Conservation (phyloP, 2,329 filamentous ascomycete species). For the Stemphylium vesicarium region DNA sequence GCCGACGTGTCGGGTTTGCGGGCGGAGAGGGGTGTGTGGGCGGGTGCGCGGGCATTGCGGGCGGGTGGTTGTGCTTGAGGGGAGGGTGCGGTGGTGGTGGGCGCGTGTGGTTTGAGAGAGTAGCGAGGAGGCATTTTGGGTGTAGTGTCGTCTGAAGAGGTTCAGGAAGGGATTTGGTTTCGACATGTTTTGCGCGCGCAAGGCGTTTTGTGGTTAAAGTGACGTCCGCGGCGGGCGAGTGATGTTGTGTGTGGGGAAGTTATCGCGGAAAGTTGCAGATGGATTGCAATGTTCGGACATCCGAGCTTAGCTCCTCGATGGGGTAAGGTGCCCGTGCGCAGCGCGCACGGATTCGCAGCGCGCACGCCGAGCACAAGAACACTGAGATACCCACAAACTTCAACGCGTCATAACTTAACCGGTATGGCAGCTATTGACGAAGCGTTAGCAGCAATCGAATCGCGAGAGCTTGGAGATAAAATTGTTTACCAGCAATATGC, state of each 20-base stretch:
- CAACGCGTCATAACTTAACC: too few species aligned
- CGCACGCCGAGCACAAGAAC: too few species aligned
- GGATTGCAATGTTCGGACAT: constrained; percentile 21
- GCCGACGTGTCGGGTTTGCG: constrained; percentile 29
- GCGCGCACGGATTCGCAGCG: too few species aligned
- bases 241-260: background rate
- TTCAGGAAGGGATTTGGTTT: constrained; percentile 43
- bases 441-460: too few species aligned
- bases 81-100: constrained; percentile 13
- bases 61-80: constrained; percentile 4
- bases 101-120: constrained; percentile 8
- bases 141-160: constrained; percentile 40
- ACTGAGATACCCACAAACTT: too few species aligned
- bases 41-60: constrained; percentile 45
- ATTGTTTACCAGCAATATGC: too few species aligned
- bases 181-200: constrained; percentile 36
- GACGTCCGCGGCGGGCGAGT: constrained; percentile 2
- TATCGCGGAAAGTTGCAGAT: constrained; percentile 3
- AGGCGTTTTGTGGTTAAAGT: background rate
- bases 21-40: constrained; percentile 25
- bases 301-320: constrained; percentile 12
- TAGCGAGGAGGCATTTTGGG: constrained; percentile 17
- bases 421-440: too few species aligned
- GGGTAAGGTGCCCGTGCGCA: constrained; percentile 4
- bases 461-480: too few species aligned